Evolutionary conservation across 257 asterid species (phyloP), one percentile per base, ranked within the genome.

Genomic region (Jacaranda copaia): DNA sequence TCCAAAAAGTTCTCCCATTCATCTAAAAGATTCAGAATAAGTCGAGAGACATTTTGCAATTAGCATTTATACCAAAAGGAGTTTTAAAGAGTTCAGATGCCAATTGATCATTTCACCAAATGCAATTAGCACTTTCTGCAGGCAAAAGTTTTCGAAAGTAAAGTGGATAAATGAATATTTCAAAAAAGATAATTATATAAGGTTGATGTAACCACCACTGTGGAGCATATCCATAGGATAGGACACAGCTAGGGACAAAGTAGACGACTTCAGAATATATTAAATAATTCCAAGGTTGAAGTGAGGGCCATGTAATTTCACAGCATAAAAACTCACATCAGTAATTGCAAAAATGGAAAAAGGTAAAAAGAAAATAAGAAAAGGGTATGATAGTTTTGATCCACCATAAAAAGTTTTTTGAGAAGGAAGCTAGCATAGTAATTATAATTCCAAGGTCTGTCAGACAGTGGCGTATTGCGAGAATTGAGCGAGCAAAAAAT

Each of bases 1-100:
- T 95, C 97, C 96, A 95, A 81, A 68, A 95, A 87, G 83, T 95
- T 95, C 83, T 89, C 97, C 99, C 99, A 95, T 81, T 95, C 99
- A 79, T 95, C 99, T 95, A 77, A 48, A 78, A 72, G 45, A 51
- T 52, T 46, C 40, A 61, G 70, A 52, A 18, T 4, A 72, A 53
- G 72, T 72, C 59, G 2, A 48, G 63, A 64, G 70, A 43, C 61
- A 64, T 40, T 8, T 46, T 25, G 49, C 32, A 25, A 25, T 25
- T 25, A 25, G 32, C 32, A 25, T 25, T 1, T 25, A 2, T 25
- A 25, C 32, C 32, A 25, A 25, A 25, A 25, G 32, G 2, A 36
- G 36, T 7, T 25, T 69, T 76, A 5, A 32, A 14, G 67, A 46
- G 51, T 67, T 16, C 53, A 59, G 59, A 58, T 62, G 16, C 51